Percentiles rank a stretch among this genome's conserved stretches.
These are phyloP conservation scores for Sideroxylon spinosum DNA, from an alignment of 179 eudicot genomes.

Conservation along the genomic window DNA sequence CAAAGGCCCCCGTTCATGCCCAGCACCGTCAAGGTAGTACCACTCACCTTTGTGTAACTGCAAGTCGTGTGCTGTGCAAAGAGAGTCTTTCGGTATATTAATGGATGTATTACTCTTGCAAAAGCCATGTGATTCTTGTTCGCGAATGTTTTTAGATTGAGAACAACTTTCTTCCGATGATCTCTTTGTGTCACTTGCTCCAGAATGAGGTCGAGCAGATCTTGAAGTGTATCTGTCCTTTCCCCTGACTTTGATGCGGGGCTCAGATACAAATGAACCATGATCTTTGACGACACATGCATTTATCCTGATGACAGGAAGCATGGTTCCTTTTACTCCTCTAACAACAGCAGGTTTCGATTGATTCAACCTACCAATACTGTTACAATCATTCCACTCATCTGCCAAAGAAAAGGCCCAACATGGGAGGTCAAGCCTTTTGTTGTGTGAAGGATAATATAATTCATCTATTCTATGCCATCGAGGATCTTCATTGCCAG, in stretches of 20 bases:
- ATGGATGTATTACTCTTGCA: constrained; percentile 32
- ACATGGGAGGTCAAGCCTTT: constrained; percentile 71
- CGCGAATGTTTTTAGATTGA: constrained; percentile 38
- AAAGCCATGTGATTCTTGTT: constrained; percentile 33
- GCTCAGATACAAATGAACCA: constrained; percentile 66
- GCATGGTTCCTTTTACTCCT: constrained; percentile 72
- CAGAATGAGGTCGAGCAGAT: constrained; percentile 40
- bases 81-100: constrained; percentile 57
- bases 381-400: constrained; percentile 50
- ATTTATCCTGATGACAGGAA: constrained; percentile 88
- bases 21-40: constrained; percentile 92
- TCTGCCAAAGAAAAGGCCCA: constrained; percentile 82
- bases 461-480: constrained; percentile 69
- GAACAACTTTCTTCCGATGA: constrained; percentile 45
- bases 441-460: constrained; percentile 58
- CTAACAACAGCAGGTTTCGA: constrained; percentile 43
- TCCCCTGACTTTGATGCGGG: constrained; percentile 55
- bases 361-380: constrained; percentile 42
- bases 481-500: constrained; percentile 87
- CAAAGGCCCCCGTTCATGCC: constrained; percentile 87
- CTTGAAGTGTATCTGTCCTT: constrained; percentile 66
- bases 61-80: constrained; percentile 60
- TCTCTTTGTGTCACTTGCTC: constrained; percentile 53
- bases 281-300: constrained; percentile 85
- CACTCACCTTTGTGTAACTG: constrained; percentile 86